These are phyloP conservation scores for Arbutus unedo DNA, from an alignment of 148 eudicot species.

Conservation along the genomic window DNA sequence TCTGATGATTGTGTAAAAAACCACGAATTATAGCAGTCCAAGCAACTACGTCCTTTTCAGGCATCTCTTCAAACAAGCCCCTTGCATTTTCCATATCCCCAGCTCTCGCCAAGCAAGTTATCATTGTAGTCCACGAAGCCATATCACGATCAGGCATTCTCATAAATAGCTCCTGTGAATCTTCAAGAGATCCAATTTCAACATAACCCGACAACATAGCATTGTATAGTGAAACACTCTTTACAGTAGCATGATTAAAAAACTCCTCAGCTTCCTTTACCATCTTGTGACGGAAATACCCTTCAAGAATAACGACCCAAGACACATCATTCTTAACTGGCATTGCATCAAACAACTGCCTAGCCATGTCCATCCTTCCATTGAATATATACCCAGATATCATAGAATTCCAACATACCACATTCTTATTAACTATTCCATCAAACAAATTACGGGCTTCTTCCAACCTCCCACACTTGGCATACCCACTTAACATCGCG, in stretches of 20 bases:
- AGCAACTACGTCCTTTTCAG: slow-evolving; percentile 50
- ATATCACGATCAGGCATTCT: slow-evolving; percentile 47
- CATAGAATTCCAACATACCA: slow-evolving; percentile 67
- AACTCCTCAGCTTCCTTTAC: slow-evolving; percentile 26
- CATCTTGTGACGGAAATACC: slow-evolving; percentile 21
- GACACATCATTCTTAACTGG: slow-evolving; percentile 33
- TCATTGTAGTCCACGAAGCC: slow-evolving; percentile 62
- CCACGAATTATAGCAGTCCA: slow-evolving; percentile 57
- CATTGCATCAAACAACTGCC: slow-evolving; percentile 32
- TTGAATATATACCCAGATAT: slow-evolving; percentile 48
- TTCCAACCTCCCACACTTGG: slow-evolving; percentile 42
- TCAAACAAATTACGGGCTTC: slow-evolving; percentile 52
- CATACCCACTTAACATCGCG: slow-evolving; percentile 61
- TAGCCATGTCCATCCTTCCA: slow-evolving; percentile 44
- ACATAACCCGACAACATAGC: slow-evolving; percentile 64
- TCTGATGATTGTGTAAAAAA: slow-evolving; percentile 38
- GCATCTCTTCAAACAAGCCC: slow-evolving; percentile 49
- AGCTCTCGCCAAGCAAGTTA: slow-evolving; percentile 41
- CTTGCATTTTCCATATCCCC: slow-evolving; percentile 47
- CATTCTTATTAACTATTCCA: slow-evolving; percentile 34
- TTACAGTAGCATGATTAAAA: slow-evolving; percentile 35
- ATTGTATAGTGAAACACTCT: slow-evolving; percentile 41
- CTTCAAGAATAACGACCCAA: slow-evolving; percentile 31
- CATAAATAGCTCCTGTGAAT: slow-evolving; percentile 35
- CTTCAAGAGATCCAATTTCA: slow-evolving; percentile 39